Conservation (phyloP, 352 stramenopile species). For the Pythium brachiatum region DNA sequence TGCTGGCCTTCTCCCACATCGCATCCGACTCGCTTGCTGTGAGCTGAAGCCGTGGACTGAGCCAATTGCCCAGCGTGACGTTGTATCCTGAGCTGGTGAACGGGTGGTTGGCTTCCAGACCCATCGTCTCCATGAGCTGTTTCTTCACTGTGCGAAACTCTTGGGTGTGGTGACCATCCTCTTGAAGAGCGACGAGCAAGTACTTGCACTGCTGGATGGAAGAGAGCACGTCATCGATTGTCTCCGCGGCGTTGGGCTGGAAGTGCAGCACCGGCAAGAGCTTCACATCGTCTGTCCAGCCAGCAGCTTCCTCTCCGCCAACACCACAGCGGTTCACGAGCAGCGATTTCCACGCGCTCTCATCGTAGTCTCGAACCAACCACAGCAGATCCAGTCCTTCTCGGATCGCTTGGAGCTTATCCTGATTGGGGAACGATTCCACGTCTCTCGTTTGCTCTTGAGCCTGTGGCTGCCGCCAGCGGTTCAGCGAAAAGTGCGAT, state of each 20-base stretch:
- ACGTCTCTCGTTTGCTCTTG: background rate
- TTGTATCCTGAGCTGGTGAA: background rate
- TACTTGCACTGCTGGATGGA: slow-evolving; percentile 6
- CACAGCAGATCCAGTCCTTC: slow-evolving; percentile 41
- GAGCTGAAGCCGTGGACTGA: slow-evolving; percentile 5
- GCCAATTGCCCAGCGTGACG: slow-evolving; percentile 9
- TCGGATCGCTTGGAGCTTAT: slow-evolving; percentile 13
- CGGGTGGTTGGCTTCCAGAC: background rate
- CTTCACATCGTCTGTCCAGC: slow-evolving; percentile 28
- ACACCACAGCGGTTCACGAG: slow-evolving; percentile 31
- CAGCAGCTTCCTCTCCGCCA: slow-evolving; percentile 27
- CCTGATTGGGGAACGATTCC: background rate
- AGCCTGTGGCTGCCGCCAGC: background rate
- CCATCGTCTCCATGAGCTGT: background rate
- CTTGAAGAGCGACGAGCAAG: slow-evolving; percentile 6
- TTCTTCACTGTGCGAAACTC: background rate
- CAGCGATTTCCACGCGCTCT: slow-evolving; percentile 34
- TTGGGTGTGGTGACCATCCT: background rate
- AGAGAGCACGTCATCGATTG: background rate
- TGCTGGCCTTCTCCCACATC: slow-evolving; percentile 3
- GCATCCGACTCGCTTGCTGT: slow-evolving; percentile 1
- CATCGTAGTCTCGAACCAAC: slow-evolving; percentile 33
- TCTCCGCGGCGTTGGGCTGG: slow-evolving; percentile 12
- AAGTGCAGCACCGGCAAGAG: slow-evolving; percentile 28
- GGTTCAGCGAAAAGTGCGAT: background rate